Conservation (phyloP, 257 asterid species). For the Buddleja alternifolia region DNA sequence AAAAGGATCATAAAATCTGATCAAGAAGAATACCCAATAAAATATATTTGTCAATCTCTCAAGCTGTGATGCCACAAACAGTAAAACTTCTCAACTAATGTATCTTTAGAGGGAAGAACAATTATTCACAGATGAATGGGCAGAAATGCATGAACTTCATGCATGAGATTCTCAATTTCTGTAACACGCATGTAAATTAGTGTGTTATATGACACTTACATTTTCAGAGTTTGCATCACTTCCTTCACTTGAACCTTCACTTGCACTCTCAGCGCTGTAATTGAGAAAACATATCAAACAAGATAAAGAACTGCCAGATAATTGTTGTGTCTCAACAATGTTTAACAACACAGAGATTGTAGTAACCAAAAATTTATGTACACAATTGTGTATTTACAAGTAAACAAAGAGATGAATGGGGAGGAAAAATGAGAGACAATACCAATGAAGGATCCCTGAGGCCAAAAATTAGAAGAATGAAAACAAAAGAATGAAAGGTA, state of each 20-base stretch:
- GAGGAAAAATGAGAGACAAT: constrained; percentile 18
- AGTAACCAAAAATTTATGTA: not conserved
- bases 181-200: not conserved
- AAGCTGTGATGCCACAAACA: not conserved
- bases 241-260: constrained; percentile 92
- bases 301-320: not conserved
- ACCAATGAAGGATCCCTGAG: not conserved
- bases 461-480: not conserved
- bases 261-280: constrained; percentile 79
- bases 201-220: constrained; percentile 42
- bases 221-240: constrained; percentile 84
- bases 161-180: not conserved
- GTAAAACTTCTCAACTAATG: not conserved
- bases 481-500: not conserved
- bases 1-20: not conserved
- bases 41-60: not conserved
- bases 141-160: not conserved
- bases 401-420: not conserved
- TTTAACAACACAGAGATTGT: not conserved
- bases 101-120: not conserved
- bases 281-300: not conserved
- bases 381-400: not conserved
- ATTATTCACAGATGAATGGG: not conserved
- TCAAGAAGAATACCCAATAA: not conserved
- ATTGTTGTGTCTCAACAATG: not conserved